Evolutionary conservation across 2,329 filamentous ascomycete genomes (phyloP).

Genomic region (Microcyclosporella mali): DNA sequence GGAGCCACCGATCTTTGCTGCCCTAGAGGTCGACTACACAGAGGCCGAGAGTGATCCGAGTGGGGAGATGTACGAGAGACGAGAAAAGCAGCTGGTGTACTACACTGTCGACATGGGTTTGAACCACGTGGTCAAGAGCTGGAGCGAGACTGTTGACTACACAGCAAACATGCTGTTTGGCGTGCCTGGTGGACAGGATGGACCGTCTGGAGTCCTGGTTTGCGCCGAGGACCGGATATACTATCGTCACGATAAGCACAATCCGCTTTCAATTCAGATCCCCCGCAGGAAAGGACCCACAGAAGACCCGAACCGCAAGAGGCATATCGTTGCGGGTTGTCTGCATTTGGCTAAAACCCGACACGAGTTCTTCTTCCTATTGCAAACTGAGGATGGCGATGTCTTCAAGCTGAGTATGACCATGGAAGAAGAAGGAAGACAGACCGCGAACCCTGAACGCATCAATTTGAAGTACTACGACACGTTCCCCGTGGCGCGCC

Average conservation of each 20-base stretch:
- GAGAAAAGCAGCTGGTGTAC: constrained; percentile 89
- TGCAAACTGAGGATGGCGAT: constrained; percentile 97
- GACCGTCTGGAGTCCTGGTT: constrained; percentile 88
- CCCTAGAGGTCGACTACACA: constrained; percentile 86
- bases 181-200: constrained; percentile 87
- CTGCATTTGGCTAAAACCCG: constrained; percentile 89
- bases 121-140: constrained; percentile 95
- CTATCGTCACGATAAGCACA: constrained; percentile 93
- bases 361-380: constrained; percentile 83
- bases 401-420: constrained; percentile 94
- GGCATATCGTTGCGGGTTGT: constrained; percentile 81
- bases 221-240: constrained; percentile 93
- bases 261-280: constrained; percentile 81
- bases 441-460: constrained; percentile 72
- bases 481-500: constrained; percentile 82
- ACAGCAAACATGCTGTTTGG: constrained; percentile 88
- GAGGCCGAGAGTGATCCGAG: constrained; percentile 87
- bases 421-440: constrained; percentile 75
- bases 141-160: constrained; percentile 88
- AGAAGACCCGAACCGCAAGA: constrained; percentile 86
- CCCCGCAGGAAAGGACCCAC: constrained; percentile 79
- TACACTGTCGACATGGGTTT: constrained; percentile 95
- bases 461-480: constrained; percentile 98
- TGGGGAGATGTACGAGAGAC: constrained; percentile 70
- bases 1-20: constrained; percentile 93